These are phyloP conservation scores for Trichoderma citrinoviride DNA, from an alignment of 2,329 filamentous ascomycete species.

Conservation along the genomic window DNA sequence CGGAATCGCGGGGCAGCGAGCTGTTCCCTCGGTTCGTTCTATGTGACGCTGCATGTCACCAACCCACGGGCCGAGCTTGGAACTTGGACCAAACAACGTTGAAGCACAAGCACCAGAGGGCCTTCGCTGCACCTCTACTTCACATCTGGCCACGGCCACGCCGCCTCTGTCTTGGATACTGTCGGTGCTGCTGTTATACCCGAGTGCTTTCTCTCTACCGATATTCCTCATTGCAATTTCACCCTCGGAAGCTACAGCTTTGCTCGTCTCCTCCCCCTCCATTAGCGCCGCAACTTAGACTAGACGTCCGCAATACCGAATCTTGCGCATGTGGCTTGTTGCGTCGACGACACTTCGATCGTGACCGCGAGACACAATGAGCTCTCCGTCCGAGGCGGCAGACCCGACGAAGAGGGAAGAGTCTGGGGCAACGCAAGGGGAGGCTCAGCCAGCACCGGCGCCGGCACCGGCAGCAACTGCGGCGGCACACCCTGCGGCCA, in stretches of 20 bases:
- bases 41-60: constrained; percentile 13
- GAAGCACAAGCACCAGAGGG: background rate
- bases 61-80: background rate
- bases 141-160: background rate
- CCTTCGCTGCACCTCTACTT: background rate
- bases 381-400: constrained; percentile 23
- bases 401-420: constrained; percentile 28
- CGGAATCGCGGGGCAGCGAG: constrained; percentile 2
- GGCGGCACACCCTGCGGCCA: constrained; percentile 4
- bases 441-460: constrained; percentile 6
- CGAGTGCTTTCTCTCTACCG: too few relatives aligned
- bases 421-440: constrained; percentile 19
- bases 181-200: background rate
- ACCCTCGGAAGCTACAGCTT: background rate
- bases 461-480: background rate
- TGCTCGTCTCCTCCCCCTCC: constrained; percentile 4
- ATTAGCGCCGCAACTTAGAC: constrained; percentile 15
- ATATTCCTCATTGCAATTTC: background rate
- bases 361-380: constrained; percentile 27
- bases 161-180: background rate
- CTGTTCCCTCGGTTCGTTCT: constrained; percentile 12
- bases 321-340: constrained; percentile 23
- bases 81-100: background rate
- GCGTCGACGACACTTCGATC: background rate
- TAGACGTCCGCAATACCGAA: background rate